Evolutionary conservation across 176 grass and related monocot species (phyloP), one percentile per base, ranked within the genome.

Genomic region (Hordeum marinum): DNA sequence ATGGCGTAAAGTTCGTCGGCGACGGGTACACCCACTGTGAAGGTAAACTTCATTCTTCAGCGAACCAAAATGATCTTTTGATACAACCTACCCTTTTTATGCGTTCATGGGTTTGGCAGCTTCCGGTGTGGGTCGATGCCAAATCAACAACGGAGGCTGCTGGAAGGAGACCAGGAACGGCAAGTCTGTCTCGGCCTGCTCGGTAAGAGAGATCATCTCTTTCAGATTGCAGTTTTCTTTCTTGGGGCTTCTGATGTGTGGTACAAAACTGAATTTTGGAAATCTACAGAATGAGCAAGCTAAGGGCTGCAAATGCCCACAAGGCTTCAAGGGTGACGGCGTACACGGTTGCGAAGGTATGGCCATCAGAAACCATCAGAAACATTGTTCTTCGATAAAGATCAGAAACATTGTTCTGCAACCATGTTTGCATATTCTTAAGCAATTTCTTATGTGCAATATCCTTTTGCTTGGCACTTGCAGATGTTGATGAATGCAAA

Each of bases 401-500:
- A n/a, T n/a, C n/a, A n/a, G n/a, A n/a, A n/a, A 36, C 3, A 1
- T 32, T 63, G 3, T 35, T 61, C 5, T 27, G 11, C n/a, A 52
- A 8, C 20, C 80, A 80, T 58, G 31, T 36, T 68, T 11, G 76
- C 40, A 64, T 31, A 14, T 55, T 43, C 34, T 46, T 41, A 40
- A 7, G 2, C 8, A 41, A 24, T 73, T 84, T 60, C 8, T 35
- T 21, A 68, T 11, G 15, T 8, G 4, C 61, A 72, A 82, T 7
- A 15, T 17, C 7, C 11, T 82, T 0, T 78, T 80, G 27, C 31
- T 40, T 62, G 69, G 5, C 87, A 27, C 40, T 43, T 80, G 65
- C 88, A 97, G 94, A 97, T 80, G 63, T 97, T 65, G 94, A 97
- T 85, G 94, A 97, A 37, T 97, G 94, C 89, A 88, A 88, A 48